A percentile compares a stretch with the other conserved stretches of the same genome.
Evolutionary conservation across 2,329 filamentous ascomycete species (phyloP).

Genomic region (Colletotrichum viniferum): DNA sequence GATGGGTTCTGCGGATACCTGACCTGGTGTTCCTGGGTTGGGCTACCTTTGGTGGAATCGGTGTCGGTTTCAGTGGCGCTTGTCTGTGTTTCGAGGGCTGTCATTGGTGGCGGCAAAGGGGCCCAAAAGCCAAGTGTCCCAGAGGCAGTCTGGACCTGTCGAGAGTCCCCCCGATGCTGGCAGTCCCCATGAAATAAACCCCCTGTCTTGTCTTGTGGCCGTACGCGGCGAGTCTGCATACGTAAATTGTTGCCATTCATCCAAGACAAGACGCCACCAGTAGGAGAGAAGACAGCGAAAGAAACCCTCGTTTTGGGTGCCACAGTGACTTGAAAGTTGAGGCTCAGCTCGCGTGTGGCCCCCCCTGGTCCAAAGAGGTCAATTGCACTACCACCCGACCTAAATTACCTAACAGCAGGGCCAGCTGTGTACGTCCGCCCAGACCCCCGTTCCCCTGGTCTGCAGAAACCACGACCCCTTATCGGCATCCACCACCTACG

Average conservation of each 20-base stretch:
- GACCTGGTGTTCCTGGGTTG: not conserved
- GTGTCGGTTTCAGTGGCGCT: constrained; percentile 9
- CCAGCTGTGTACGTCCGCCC: not conserved
- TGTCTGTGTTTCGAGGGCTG: not conserved
- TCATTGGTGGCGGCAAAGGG: not conserved
- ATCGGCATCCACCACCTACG: constrained; percentile 5
- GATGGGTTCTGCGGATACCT: not conserved
- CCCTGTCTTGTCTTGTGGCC: not conserved
- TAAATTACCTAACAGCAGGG: constrained; percentile 2
- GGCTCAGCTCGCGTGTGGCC: not conserved
- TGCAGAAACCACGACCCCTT: constrained; percentile 13
- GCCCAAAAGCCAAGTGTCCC: constrained; percentile 17
- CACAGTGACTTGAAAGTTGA: not conserved
- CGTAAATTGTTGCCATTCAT: not conserved
- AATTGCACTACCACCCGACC: not conserved
- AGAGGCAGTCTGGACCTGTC: constrained; percentile 6
- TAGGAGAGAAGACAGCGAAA: not conserved
- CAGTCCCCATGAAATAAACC: not conserved
- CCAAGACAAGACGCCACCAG: not conserved
- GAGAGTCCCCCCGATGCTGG: not conserved
- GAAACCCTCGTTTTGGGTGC: not conserved
- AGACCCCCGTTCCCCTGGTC: constrained; percentile 7
- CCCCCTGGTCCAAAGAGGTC: not conserved
- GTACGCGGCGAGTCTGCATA: not conserved
- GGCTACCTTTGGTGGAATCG: not conserved